Evolutionary conservation across 495 filamentous ascomycete genomes (phyloP), one percentile per base, ranked within the genome.

Genomic region (Aspergillus diversus): DNA sequence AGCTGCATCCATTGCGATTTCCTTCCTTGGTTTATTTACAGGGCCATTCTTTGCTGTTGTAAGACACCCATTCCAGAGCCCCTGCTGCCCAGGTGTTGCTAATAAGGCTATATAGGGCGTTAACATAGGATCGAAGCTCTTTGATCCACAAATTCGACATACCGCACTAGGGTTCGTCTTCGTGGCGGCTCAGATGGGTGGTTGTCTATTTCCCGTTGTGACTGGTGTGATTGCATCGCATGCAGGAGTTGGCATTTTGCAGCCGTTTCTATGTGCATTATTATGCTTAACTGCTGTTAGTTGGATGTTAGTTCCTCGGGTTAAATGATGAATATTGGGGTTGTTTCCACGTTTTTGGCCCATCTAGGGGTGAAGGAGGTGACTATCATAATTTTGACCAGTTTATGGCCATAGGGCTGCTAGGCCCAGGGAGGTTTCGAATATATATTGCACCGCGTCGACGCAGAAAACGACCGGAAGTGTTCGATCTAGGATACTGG

Each of bases 41-140:
- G 73, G 73, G 0, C 73, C 71, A 4, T 74, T 75, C 50, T 74
- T 73, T 17, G 69, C 71, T 31, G 72, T 71, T 12, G 73, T 75
- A 49, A 43, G 67, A 48, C 16, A 46, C 15, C 12, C 3, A 34
- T n/a, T 16, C 5, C 35, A 13, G 3, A 16, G 32, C 4, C 4
- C 3, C 9, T 11, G 12, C 9, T 27, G 21, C 13, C 7, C 0
- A 35, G 11, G 21, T 27, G 21, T 27, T 27, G 21, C 61, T 64
- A 17, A 43, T 57, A 32, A 6, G 5, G 17, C 2, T 17, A 75
- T 27, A 27, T 1, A 27, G 69, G 71, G 73, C 0, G 68, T 74
- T 4, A 74, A 69, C 3, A 67, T 74, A 0, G 70, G 66, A 31
- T 71, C 69, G 1, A 76, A 73, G 53, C 66, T 74, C 0, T 73